A percentile compares a stretch with the other conserved stretches of the same genome.
Conservation (phyloP, 176 grass and related monocot species). For the bread wheat (Triticum aestivum) region DNA sequence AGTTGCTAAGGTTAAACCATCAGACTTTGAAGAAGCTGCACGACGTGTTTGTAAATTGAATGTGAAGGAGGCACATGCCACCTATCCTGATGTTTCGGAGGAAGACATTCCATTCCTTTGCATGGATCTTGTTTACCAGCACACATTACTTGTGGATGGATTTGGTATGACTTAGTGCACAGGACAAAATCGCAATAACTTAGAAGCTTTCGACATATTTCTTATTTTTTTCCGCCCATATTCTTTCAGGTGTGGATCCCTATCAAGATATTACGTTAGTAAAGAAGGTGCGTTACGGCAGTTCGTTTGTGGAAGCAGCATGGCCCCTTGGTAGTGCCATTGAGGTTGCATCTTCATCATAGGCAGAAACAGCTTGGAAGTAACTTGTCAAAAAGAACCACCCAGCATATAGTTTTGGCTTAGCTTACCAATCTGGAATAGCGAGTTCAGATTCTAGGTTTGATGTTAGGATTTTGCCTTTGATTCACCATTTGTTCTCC, state of each 20-base stretch:
- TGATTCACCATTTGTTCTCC: slow-evolving; percentile 39
- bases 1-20: slow-evolving; percentile 65
- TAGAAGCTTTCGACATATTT: background rate
- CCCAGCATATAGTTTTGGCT: slow-evolving; percentile 44
- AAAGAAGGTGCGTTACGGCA: slow-evolving; percentile 75
- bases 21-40: slow-evolving; percentile 85
- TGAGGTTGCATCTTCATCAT: slow-evolving; percentile 82
- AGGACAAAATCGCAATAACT: background rate
- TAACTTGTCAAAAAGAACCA: slow-evolving; percentile 22
- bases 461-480: slow-evolving; percentile 37
- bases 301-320: slow-evolving; percentile 85
- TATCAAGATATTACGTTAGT: slow-evolving; percentile 95
- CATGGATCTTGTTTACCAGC: slow-evolving; percentile 99
- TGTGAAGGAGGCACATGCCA: slow-evolving; percentile 69
- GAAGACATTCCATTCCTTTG: slow-evolving; percentile 93
- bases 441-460: slow-evolving; percentile 42
- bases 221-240: background rate
- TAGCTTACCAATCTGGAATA: slow-evolving; percentile 42
- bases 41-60: slow-evolving; percentile 84
- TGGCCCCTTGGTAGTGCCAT: slow-evolving; percentile 97
- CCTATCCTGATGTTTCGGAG: slow-evolving; percentile 59
- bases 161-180: slow-evolving; percentile 62
- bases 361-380: slow-evolving; percentile 36
- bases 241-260: slow-evolving; percentile 65
- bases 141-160: slow-evolving; percentile 93